A percentile compares a stretch with the other conserved stretches of the same genome.
Conservation (phyloP, 208 protist species). For the Vickermania spadyakhi region DNA sequence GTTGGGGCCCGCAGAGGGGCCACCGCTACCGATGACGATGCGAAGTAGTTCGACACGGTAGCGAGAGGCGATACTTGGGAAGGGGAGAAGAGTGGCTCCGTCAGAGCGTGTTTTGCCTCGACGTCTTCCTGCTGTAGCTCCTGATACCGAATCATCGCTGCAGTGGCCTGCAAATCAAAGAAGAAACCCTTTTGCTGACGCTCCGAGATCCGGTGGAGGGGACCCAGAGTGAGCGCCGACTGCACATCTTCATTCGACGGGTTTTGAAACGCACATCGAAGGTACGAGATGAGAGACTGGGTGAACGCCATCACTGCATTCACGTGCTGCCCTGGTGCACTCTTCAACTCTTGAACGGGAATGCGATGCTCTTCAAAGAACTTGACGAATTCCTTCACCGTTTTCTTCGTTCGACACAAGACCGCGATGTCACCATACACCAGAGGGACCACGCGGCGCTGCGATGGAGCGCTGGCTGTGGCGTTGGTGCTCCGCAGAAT, state of each 20-base stretch:
- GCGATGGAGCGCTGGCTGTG: background rate
- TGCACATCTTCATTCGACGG: constrained; percentile 54
- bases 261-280: constrained; percentile 47
- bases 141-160: constrained; percentile 7
- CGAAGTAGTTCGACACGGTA: background rate
- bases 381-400: constrained; percentile 24
- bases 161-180: constrained; percentile 27
- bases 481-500: background rate
- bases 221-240: constrained; percentile 19
- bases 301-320: constrained; percentile 12
- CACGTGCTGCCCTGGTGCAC: constrained; percentile 7
- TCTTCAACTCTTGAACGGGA: constrained; percentile 35
- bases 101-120: background rate
- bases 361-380: constrained; percentile 33
- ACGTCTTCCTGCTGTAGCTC: constrained; percentile 4
- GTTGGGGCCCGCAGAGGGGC: background rate
- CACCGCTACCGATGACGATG: background rate
- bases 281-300: constrained; percentile 44
- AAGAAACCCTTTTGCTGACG: constrained; percentile 31
- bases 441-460: constrained; percentile 15
- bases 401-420: constrained; percentile 56
- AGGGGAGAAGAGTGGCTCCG: background rate
- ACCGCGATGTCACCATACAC: constrained; percentile 67
- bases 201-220: constrained; percentile 22
- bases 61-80: background rate